A percentile compares a stretch with the other conserved stretches of the same genome.
Evolutionary conservation across 2,329 filamentous ascomycete genomes (phyloP).

Genomic region (Pyrenochaeta sp.): DNA sequence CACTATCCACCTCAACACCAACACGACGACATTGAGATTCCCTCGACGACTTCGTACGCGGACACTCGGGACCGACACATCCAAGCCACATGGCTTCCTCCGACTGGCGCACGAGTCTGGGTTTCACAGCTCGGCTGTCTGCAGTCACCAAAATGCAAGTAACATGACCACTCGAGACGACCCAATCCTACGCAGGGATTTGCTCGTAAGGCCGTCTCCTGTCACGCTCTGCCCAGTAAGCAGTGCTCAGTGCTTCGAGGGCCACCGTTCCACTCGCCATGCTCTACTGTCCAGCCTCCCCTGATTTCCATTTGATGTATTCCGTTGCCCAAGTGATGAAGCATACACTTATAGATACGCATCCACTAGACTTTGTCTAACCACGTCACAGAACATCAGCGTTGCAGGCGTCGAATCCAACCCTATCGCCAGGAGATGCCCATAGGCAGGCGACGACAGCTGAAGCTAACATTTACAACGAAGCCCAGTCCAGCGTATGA

Average conservation of each 20-base stretch:
- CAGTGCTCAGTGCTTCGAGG: no score
- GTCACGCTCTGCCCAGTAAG: slow-evolving; percentile 5
- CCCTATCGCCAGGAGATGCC: slow-evolving; percentile 56
- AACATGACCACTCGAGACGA: slow-evolving; percentile 17
- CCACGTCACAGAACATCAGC: slow-evolving; percentile 54
- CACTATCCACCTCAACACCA: no score
- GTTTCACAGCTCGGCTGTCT: slow-evolving; percentile 55
- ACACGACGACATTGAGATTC: no score
- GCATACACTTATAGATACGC: not conserved
- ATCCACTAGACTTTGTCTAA: slow-evolving; percentile 16
- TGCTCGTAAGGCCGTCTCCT: slow-evolving; percentile 25
- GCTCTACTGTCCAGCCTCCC: not conserved
- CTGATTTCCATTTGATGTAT: slow-evolving; percentile 2
- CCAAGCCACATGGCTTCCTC: slow-evolving; percentile 28
- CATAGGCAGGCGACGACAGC: slow-evolving; percentile 67
- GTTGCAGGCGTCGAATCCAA: slow-evolving; percentile 55
- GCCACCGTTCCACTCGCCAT: not conserved
- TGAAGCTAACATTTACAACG: slow-evolving; percentile 70
- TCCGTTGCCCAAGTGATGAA: slow-evolving; percentile 11
- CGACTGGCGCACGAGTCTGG: slow-evolving; percentile 52
- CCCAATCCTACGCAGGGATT: slow-evolving; percentile 13
- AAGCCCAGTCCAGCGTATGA: slow-evolving; percentile 64
- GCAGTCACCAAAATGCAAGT: slow-evolving; percentile 59
- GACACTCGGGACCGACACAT: not conserved
- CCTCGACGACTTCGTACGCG: no score